Base-by-base conservation (phyloP, 768 basidiomycete genomes). In the Grammothele lineata region DNA sequence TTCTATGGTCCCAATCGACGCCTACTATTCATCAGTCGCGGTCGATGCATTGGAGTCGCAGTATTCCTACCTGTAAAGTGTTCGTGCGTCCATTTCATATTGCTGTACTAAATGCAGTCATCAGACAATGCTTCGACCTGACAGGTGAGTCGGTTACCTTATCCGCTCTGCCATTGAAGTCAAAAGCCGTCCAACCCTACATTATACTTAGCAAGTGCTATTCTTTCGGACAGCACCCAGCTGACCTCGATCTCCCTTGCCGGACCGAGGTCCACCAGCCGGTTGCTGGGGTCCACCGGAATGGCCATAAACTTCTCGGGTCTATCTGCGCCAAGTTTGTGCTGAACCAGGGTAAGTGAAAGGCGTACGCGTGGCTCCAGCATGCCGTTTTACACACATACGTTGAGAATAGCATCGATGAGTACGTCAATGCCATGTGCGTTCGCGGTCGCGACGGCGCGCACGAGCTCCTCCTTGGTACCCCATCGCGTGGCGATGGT, bases 341-440 rank as follows among this genome's bases (percentile, higher is more conserved):
- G 87, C 88, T 90, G 40, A 38, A 24, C 33, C n/a, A n/a, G n/a
- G n/a, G n/a, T n/a, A n/a, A n/a, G n/a, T n/a, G n/a, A n/a, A n/a
- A n/a, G n/a, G n/a, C n/a, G n/a, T n/a, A n/a, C n/a, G n/a, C n/a
- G n/a, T n/a, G n/a, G n/a, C n/a, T n/a, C n/a, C n/a, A n/a, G n/a
- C n/a, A n/a, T n/a, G n/a, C n/a, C n/a, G n/a, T n/a, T n/a, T n/a
- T n/a, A n/a, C n/a, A n/a, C n/a, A 37, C 50, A 48, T 70, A 92
- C 92, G 65, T 94, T 94, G 49, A 97, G 72, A 3, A 97, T 89
- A 1, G 91, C 91, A 56, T 95, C 92, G 39, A 93, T 82, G 21
- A 91, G 66, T 30, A 92, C 75, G 52, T 86, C 81, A 15, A 97
- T 76, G 5, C 83, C 81, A 54, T 80, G 75, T 50, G 75, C 67